Evolutionary conservation across 2,329 filamentous ascomycete species (phyloP).

Genomic region (Fusarium sp.): DNA sequence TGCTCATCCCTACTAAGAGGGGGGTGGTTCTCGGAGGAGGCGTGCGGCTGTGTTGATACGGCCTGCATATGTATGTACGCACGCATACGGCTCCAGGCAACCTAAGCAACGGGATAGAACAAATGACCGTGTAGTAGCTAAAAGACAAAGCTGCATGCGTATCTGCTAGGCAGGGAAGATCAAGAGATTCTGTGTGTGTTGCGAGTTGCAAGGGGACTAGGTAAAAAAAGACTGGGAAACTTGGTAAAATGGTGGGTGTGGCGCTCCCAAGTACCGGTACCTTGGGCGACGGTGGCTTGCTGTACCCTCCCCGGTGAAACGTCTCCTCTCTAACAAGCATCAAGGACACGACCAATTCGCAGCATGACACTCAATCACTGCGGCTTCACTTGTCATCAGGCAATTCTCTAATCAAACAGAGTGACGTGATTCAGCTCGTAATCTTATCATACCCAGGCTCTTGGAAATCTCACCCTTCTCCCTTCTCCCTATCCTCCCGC

Average conservation of each 20-base stretch:
- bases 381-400: not conserved
- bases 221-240: conserved; percentile 7
- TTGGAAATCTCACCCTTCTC: conserved; percentile 1
- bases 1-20: not conserved
- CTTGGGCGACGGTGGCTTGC: conserved; percentile 14
- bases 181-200: conserved; percentile 1
- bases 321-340: not conserved
- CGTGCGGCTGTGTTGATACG: conserved; percentile 37
- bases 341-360: not conserved
- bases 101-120: not conserved
- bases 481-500: not conserved
- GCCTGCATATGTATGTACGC: conserved; percentile 35
- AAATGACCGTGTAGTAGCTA: conserved; percentile 11
- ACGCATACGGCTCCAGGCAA: conserved; percentile 13
- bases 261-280: conserved; percentile 42
- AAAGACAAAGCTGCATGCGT: conserved; percentile 14
- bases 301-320: conserved; percentile 23
- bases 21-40: conserved; percentile 37
- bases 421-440: conserved; percentile 3
- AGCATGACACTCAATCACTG: conserved; percentile 22
- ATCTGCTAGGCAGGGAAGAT: not conserved
- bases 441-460: not conserved
- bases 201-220: conserved; percentile 9
- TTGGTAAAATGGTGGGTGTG: conserved; percentile 28
- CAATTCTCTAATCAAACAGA: conserved; percentile 2